Evolutionary conservation across 2,329 filamentous ascomycete genomes (phyloP), one percentile per base, ranked within the genome.

Genomic region (Penicillium nordicum): DNA sequence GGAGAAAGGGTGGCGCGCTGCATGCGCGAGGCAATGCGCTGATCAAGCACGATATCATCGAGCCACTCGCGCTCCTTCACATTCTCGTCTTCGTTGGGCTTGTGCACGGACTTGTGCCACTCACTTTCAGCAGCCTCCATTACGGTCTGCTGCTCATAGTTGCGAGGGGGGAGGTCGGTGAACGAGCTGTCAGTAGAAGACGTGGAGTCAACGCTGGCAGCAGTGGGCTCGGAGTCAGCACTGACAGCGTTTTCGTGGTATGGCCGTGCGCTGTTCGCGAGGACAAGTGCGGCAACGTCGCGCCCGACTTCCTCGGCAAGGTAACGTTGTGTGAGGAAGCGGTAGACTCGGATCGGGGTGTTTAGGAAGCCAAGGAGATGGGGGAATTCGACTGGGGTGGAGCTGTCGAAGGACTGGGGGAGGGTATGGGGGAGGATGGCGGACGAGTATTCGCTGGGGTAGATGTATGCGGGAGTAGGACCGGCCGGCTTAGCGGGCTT

Each of bases 281-380:
- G 84, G 57, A 95, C 93, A 36, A 89, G 86, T 36, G 91, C 88
- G 0, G 93, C 93, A 18, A 95, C 91, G 62, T 97, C 86, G 41
- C 90, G 87, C 50, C 94, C 94, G 58, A 97, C 86, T 44, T 87
- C 82, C 69, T 99, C 93, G 61, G 93, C 93, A n/a, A 96, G 81
- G 60, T 84, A 78, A 52, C 94, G 88, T 59, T 74, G 87, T 72
- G 88, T 96, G 58, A 99, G 80, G 81, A 92, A 99, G 62, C 94
- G 89, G 69, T 88, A 89, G 58, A 97, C 81, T 58, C 94, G 88
- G 62, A 87, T 88, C 0, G 92, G 89, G 3, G 93, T 97, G 77
- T 94, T 93, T 60, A 89, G 79, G 79, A 99, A 96, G 58, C 94
- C 94, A 30, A 99, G 87, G 57, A 97, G 83, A 72, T 97, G 93